Base-by-base conservation (phyloP, 352 stramenopile species). In the Pythium vanterpoolii region DNA sequence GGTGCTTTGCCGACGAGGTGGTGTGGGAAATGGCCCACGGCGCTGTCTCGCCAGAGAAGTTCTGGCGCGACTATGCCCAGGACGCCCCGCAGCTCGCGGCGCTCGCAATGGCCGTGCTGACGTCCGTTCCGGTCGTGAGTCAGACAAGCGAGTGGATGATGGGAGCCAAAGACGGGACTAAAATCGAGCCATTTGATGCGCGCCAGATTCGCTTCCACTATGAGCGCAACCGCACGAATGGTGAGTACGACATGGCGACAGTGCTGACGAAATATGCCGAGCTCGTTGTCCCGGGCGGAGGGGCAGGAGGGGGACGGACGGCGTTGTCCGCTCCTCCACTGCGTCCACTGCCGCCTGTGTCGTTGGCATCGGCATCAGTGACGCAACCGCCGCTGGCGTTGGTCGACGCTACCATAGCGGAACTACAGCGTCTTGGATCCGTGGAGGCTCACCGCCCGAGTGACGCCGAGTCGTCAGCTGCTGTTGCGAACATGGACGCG, bases 31-130 rank as follows among this genome's bases (percentile, higher is more conserved):
- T 84, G 74, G 79, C 61, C 39, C 55, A 44, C 1, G 74, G 71
- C n/a, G 27, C 64, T 21, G 34, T 38, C 19, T 64, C 48, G 19
- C 69, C 76, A 19, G 64, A 71, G 40, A 34, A 60, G 3, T 86
- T 86, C 43, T 86, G 76, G 76, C 62, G 69, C 5, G 74, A 86
- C 52, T 83, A 79, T 48, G 62, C 59, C 3, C 56, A 77, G 14
- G 76, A 86, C 51, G 64, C 76, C 13, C 61, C 58, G 1, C 65
- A 85, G 24, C 72, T 85, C n/a, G 38, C 71, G 28, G 39, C 46
- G 21, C 62, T 82, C n/a, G 75, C 73, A 36, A 61, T 51, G 18
- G 55, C 64, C 5, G 63, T 79, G 31, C 52, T 78, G 8, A 64
- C 72, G 5, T 65, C 77, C 26, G 44, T 40, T 4, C 40, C 42